These are phyloP conservation scores for Emmonsiellopsis sp. DNA, from an alignment of 2,329 filamentous ascomycete genomes.

Conservation along the genomic window DNA sequence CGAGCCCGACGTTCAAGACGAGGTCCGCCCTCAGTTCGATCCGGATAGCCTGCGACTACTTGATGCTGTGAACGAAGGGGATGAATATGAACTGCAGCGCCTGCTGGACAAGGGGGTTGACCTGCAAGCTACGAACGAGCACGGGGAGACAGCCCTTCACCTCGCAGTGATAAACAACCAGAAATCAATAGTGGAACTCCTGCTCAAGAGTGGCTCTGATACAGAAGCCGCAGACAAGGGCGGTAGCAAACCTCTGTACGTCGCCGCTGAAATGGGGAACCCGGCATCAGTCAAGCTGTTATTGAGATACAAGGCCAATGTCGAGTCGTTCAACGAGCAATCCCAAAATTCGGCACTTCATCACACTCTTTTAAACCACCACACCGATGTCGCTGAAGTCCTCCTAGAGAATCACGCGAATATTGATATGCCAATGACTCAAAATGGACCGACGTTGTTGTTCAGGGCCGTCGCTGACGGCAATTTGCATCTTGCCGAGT, in stretches of 20 bases:
- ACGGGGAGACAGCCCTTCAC: constrained; percentile 3
- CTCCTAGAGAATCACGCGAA: not conserved
- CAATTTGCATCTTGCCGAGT: constrained; percentile 2
- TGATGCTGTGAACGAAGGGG: not conserved
- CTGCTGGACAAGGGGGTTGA: not conserved
- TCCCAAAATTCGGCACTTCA: constrained; percentile 1
- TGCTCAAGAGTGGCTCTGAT: not conserved
- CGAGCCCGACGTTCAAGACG: not conserved
- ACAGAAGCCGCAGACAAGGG: not conserved
- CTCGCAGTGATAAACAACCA: not conserved
- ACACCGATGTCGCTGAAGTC: not conserved
- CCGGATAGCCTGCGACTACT: not conserved
- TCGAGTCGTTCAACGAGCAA: constrained; percentile 1
- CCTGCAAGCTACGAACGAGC: not conserved
- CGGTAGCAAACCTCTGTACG: not conserved
- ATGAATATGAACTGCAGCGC: not conserved
- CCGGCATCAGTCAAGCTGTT: not conserved
- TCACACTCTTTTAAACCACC: not conserved
- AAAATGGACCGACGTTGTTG: not conserved
- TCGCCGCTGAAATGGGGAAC: constrained; percentile 1
- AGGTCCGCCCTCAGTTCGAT: not conserved
- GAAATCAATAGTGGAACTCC: not conserved
- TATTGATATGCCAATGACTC: not conserved
- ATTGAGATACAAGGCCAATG: constrained; percentile 1
- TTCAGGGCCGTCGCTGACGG: constrained; percentile 4